Conservation (phyloP, 192 early-diverging fungal genomes). For the Podila epicladia region DNA sequence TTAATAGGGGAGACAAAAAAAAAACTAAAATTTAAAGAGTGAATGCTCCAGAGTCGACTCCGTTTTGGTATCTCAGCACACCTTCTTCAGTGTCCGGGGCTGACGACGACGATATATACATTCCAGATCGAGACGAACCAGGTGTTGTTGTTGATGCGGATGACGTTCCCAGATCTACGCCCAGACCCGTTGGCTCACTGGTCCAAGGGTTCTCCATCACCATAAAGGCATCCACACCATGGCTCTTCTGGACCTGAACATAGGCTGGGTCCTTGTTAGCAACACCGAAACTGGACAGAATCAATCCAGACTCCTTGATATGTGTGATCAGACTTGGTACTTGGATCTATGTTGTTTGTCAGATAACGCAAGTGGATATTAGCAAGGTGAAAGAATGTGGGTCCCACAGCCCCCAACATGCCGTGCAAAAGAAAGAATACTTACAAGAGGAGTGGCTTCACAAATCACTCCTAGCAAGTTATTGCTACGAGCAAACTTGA, state of each 20-base stretch:
- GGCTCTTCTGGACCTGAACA: slow-evolving; percentile 77
- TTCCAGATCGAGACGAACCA: slow-evolving; percentile 27
- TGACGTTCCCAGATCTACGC: neutral
- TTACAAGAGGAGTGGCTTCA: slow-evolving; percentile 88
- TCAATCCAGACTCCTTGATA: slow-evolving; percentile 92
- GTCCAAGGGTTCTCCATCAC: slow-evolving; percentile 27
- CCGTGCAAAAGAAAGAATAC: neutral
- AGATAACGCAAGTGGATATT: neutral
- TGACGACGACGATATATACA: slow-evolving; percentile 35
- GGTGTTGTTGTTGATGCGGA: neutral
- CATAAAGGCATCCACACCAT: slow-evolving; percentile 94
- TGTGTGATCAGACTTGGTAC: slow-evolving; percentile 91
- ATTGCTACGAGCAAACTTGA: slow-evolving; percentile 91
- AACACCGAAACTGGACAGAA: slow-evolving; percentile 91
- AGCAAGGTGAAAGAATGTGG: too few relatives aligned
- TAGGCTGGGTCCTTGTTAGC: slow-evolving; percentile 72
- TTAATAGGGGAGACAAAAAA: neutral
- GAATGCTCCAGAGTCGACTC: slow-evolving; percentile 42
- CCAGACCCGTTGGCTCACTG: neutral
- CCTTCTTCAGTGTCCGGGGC: slow-evolving; percentile 48
- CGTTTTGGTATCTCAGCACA: slow-evolving; percentile 48
- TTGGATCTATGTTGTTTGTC: slow-evolving; percentile 69
- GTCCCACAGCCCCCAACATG: too few relatives aligned
- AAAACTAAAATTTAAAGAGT: slow-evolving; percentile 5
- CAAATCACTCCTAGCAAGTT: slow-evolving; percentile 95